Evolutionary conservation across 2,329 filamentous ascomycete genomes (phyloP).

Genomic region (Sporothrix variecibatus): DNA sequence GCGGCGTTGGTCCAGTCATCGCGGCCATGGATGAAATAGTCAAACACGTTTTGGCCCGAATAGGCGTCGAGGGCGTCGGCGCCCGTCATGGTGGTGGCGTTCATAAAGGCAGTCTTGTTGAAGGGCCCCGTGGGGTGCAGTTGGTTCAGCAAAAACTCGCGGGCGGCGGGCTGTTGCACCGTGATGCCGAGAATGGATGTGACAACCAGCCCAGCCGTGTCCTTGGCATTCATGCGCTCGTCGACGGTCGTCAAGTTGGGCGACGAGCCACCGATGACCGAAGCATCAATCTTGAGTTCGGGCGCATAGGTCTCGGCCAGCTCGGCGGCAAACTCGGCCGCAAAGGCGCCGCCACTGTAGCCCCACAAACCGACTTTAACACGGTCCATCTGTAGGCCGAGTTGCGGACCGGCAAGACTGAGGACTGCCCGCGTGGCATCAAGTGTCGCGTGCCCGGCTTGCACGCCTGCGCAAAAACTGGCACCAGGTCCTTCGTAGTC

Average conservation of each 20-base stretch:
- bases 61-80: constrained; percentile 37
- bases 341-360: constrained; percentile 52
- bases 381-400: constrained; percentile 28
- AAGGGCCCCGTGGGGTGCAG: constrained; percentile 36
- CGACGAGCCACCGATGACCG: constrained; percentile 47
- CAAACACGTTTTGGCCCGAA: constrained; percentile 39
- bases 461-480: constrained; percentile 44
- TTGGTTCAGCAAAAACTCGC: constrained; percentile 34
- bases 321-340: constrained; percentile 50
- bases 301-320: constrained; percentile 49
- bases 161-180: constrained; percentile 38
- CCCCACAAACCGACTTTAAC: constrained; percentile 51
- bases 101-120: constrained; percentile 40
- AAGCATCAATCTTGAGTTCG: constrained; percentile 41
- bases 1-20: constrained; percentile 27
- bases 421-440: constrained; percentile 47
- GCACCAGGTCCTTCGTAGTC: constrained; percentile 48
- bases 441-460: constrained; percentile 46
- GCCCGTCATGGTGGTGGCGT: constrained; percentile 34
- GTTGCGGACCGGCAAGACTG: constrained; percentile 28
- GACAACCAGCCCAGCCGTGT: constrained; percentile 41
- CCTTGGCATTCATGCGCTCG: constrained; percentile 36
- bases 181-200: constrained; percentile 39
- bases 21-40: constrained; percentile 44
- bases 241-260: constrained; percentile 43